A percentile compares a stretch with the other conserved stretches of the same genome.
Evolutionary conservation across 2,329 filamentous ascomycete genomes (phyloP).

Genomic region (Phaeosphaeriaceae sp.): DNA sequence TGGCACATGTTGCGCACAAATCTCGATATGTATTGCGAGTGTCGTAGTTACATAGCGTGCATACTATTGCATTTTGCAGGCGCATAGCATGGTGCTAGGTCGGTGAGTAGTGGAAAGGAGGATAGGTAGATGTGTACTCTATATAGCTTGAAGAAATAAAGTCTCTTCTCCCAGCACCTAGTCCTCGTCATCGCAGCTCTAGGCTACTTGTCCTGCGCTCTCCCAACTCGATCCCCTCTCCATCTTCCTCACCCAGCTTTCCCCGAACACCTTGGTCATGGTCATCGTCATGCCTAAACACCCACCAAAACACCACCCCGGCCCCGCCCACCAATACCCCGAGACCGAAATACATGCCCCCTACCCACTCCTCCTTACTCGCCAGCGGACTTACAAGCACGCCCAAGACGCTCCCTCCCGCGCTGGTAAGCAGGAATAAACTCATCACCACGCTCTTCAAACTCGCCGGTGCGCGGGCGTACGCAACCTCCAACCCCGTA

Average conservation of each 20-base stretch:
- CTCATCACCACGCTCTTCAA: conserved; percentile 60
- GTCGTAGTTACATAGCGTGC: too few relatives aligned
- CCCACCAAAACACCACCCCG: conserved; percentile 61
- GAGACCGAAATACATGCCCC: conserved; percentile 72
- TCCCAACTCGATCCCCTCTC: conserved; percentile 1
- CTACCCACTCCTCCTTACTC: conserved; percentile 65
- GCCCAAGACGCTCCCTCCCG: conserved; percentile 65
- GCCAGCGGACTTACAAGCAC: conserved; percentile 67
- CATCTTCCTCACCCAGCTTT: conserved; percentile 3
- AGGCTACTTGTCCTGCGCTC: too few relatives aligned
- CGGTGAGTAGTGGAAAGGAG: too few relatives aligned
- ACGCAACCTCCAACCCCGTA: conserved; percentile 57
- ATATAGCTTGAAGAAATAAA: too few relatives aligned
- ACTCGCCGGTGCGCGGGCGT: conserved; percentile 53
- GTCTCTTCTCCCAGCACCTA: too few relatives aligned
- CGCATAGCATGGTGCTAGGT: too few relatives aligned
- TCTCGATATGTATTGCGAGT: not conserved
- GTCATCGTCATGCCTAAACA: conserved; percentile 48
- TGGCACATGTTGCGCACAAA: not conserved
- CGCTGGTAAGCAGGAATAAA: conserved; percentile 68
- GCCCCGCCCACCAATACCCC: conserved; percentile 57
- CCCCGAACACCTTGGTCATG: not conserved
- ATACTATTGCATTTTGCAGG: too few relatives aligned
- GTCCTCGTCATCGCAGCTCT: too few relatives aligned
- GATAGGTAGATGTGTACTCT: too few relatives aligned